Evolutionary conservation across 139 green algal genomes (phyloP).

Genomic region (Chlamydomonas schloesseri): DNA sequence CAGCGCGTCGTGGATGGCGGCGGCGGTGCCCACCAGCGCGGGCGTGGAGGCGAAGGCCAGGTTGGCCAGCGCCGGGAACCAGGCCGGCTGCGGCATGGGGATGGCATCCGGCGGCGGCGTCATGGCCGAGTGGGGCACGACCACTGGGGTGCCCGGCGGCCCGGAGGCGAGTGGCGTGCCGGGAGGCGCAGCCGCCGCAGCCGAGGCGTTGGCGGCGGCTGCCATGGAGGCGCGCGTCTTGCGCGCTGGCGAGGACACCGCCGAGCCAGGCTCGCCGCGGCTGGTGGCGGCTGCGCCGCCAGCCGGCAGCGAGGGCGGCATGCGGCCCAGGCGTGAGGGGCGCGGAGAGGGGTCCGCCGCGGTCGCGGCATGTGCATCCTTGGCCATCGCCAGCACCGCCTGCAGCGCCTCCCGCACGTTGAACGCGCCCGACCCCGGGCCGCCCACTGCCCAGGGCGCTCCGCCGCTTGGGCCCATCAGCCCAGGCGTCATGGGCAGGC

Average conservation of each 20-base stretch:
- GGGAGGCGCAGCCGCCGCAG: neutral
- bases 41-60: slow-evolving; percentile 2
- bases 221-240: neutral
- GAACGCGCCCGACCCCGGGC: neutral
- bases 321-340: neutral
- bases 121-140: neutral
- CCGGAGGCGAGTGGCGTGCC: neutral
- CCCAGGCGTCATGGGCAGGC: too few relatives aligned
- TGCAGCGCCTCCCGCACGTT: slow-evolving; percentile 30
- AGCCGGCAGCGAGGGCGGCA: too few relatives aligned
- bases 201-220: neutral
- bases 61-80: neutral
- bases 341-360: neutral
- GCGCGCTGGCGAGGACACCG: neutral
- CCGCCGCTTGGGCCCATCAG: too few relatives aligned
- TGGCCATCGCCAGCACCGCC: neutral
- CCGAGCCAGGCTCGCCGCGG: neutral
- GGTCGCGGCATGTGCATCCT: neutral
- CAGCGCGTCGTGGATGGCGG: slow-evolving; percentile 35
- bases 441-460: too few relatives aligned
- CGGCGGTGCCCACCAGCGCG: neutral
- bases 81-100: neutral
- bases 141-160: neutral
- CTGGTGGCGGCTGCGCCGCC: neutral
- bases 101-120: neutral